These are phyloP conservation scores for Rhodotorula glutinis DNA, from an alignment of 1,284 basidiomycete species.

Conservation along the genomic window DNA sequence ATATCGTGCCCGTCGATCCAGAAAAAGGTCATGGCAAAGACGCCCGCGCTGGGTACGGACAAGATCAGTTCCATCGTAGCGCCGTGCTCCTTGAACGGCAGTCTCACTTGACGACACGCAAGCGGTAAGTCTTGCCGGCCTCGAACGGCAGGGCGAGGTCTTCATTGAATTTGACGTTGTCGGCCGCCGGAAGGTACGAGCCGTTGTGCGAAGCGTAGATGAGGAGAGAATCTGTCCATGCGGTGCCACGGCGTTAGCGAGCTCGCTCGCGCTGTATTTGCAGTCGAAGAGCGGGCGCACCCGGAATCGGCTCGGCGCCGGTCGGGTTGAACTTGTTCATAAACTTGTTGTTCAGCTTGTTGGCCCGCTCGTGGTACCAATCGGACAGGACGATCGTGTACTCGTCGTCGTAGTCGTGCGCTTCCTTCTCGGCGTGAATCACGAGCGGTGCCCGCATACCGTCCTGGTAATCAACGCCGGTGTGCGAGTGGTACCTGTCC, in stretches of 20 bases:
- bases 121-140: slow-evolving; percentile 67
- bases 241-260: too few relatives aligned
- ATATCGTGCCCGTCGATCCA: slow-evolving; percentile 88
- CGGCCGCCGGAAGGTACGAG: slow-evolving; percentile 62
- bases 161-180: slow-evolving; percentile 64
- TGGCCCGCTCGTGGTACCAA: slow-evolving; percentile 57
- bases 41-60: slow-evolving; percentile 5
- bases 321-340: slow-evolving; percentile 59
- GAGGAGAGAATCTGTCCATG: slow-evolving; percentile 66
- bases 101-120: slow-evolving; percentile 73
- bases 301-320: slow-evolving; percentile 80
- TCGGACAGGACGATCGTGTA: slow-evolving; percentile 79
- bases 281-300: slow-evolving; percentile 50
- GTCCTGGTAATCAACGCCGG: slow-evolving; percentile 49
- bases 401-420: slow-evolving; percentile 76
- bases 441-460: slow-evolving; percentile 75
- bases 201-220: slow-evolving; percentile 74
- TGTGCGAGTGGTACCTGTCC: slow-evolving; percentile 41
- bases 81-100: not conserved
- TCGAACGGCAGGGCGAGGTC: slow-evolving; percentile 79
- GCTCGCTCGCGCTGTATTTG: too few relatives aligned
- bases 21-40: slow-evolving; percentile 72
- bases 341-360: slow-evolving; percentile 53
- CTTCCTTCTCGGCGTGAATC: slow-evolving; percentile 60
- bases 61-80: slow-evolving; percentile 57